Percentiles rank a stretch among this genome's conserved stretches.
Conservation (phyloP, 805 yeast species). For the Nakazawaea wyomingensis region DNA sequence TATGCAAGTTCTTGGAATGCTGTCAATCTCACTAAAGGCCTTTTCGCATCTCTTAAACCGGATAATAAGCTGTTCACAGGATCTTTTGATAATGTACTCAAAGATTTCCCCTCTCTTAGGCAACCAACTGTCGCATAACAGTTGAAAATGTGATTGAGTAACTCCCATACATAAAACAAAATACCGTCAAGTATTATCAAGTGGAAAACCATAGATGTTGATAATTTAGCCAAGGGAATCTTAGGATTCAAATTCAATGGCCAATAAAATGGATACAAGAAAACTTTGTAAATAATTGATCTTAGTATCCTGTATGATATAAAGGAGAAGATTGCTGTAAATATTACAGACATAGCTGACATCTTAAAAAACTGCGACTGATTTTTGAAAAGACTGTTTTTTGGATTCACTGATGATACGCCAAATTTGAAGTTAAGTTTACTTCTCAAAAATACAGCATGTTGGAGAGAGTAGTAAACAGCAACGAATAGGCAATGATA, state of each 20-base stretch:
- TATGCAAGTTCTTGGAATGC: slow-evolving; percentile 76
- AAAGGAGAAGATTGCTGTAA: slow-evolving; percentile 28
- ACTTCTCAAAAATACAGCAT: slow-evolving; percentile 49
- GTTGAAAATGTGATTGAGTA: slow-evolving; percentile 50
- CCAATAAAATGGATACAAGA: slow-evolving; percentile 26
- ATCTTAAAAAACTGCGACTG: slow-evolving; percentile 31
- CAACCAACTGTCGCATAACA: slow-evolving; percentile 72
- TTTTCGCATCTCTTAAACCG: slow-evolving; percentile 50
- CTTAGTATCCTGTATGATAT: slow-evolving; percentile 36
- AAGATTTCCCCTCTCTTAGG: slow-evolving; percentile 57
- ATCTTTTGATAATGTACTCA: slow-evolving; percentile 52
- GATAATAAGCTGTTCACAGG: slow-evolving; percentile 60
- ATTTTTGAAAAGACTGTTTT: slow-evolving; percentile 18
- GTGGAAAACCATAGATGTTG: slow-evolving; percentile 26
- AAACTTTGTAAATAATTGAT: slow-evolving; percentile 34
- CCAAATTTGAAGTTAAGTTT: slow-evolving; percentile 44
- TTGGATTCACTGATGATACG: slow-evolving; percentile 35
- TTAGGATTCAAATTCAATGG: slow-evolving; percentile 32
- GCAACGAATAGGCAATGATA: slow-evolving; percentile 38
- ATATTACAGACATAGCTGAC: slow-evolving; percentile 29
- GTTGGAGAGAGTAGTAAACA: slow-evolving; percentile 43
- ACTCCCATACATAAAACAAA: slow-evolving; percentile 45
- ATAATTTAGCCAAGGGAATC: slow-evolving; percentile 34
- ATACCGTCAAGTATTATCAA: slow-evolving; percentile 30
- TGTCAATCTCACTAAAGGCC: slow-evolving; percentile 47